Conservation (phyloP, 441 rosid genomes). For the Syzygium syzygioides region DNA sequence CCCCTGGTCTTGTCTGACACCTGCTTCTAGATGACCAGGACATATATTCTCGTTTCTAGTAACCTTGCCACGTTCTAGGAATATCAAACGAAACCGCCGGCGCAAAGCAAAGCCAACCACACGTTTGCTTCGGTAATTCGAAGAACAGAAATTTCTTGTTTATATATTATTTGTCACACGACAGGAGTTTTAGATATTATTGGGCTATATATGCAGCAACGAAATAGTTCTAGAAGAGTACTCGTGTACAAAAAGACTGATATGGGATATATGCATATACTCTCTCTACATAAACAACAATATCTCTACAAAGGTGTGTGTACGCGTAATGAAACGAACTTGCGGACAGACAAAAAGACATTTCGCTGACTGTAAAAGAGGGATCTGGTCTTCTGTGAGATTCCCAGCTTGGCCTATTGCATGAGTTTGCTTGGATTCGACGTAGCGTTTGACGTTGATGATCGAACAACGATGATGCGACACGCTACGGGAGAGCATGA, state of each 20-base stretch:
- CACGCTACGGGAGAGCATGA: not conserved
- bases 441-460: accelerated
- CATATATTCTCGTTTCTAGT: not conserved
- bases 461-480: not conserved
- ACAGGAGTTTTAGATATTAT: not conserved
- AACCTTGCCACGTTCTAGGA: not conserved
- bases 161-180: not conserved
- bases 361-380: not conserved
- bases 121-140: not conserved
- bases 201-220: not conserved
- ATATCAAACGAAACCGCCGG: not conserved
- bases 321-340: not conserved
- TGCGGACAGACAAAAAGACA: not conserved
- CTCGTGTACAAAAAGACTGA: not conserved
- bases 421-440: not conserved
- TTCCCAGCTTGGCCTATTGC: not conserved
- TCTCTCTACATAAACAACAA: not conserved
- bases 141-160: not conserved
- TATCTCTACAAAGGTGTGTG: not conserved
- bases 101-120: not conserved
- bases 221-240: not conserved
- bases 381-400: not conserved
- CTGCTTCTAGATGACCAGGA: not conserved
- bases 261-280: not conserved
- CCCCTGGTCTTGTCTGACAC: not conserved